Conservation (phyloP, 1,139 yeast genomes). For the Protomyces inundatus region DNA sequence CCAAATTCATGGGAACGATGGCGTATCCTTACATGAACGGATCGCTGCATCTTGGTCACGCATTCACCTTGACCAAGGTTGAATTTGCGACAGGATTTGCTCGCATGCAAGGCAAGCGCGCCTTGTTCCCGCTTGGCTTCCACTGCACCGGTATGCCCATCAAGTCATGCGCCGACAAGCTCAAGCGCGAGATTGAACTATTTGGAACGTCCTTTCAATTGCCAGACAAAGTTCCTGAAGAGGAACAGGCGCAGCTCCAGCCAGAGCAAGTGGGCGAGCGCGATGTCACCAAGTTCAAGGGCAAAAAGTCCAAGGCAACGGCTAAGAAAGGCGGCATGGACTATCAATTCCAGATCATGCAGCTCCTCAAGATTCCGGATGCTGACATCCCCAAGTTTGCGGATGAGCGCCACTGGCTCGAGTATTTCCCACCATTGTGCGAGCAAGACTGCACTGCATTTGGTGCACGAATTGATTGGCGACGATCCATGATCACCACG, state of each 20-base stretch:
- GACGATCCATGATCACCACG: slow-evolving; percentile 93
- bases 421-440: slow-evolving; percentile 85
- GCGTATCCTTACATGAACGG: slow-evolving; percentile 99
- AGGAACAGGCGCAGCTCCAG: slow-evolving; percentile 50
- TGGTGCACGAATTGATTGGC: slow-evolving; percentile 98
- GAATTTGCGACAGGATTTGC: slow-evolving; percentile 93
- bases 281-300: slow-evolving; percentile 83
- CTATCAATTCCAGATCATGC: slow-evolving; percentile 93
- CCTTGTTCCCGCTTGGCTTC: slow-evolving; percentile 93
- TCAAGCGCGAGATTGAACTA: slow-evolving; percentile 82
- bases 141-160: slow-evolving; percentile 99
- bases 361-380: slow-evolving; percentile 79
- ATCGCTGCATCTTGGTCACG: slow-evolving; percentile 95
- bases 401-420: slow-evolving; percentile 82
- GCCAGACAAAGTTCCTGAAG: slow-evolving; percentile 42
- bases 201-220: slow-evolving; percentile 79
- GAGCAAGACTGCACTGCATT: slow-evolving; percentile 71
- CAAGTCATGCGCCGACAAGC: slow-evolving; percentile 91
- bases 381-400: slow-evolving; percentile 84
- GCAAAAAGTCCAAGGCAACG: slow-evolving; percentile 85
- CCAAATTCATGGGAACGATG: slow-evolving; percentile 89
- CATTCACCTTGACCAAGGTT: slow-evolving; percentile 89
- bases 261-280: slow-evolving; percentile 48
- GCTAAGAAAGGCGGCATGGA: slow-evolving; percentile 92
- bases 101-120: slow-evolving; percentile 88